phyloP scores from a whole-genome alignment of 176 grass and related monocot genomes.

The Bromus sterilis region DNA sequence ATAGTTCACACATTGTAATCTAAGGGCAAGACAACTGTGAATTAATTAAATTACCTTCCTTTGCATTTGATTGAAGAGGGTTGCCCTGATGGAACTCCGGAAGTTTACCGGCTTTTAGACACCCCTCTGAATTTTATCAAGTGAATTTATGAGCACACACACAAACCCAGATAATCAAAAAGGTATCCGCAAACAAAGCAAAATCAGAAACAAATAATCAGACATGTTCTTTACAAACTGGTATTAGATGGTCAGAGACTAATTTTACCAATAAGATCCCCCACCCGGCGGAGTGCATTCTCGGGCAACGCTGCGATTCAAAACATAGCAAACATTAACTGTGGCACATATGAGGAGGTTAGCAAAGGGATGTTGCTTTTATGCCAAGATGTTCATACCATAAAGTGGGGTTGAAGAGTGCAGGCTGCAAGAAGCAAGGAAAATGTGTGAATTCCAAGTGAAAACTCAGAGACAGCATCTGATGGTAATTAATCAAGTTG shows the following conservation, averaged over 20 bases:
- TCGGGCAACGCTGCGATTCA: neutral
- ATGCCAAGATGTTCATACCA: neutral
- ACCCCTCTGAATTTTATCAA: neutral
- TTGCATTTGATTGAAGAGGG: neutral
- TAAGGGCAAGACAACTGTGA: neutral
- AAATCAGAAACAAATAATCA: neutral
- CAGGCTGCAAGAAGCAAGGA: neutral
- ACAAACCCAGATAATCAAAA: neutral
- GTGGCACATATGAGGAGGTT: neutral
- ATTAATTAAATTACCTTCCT: neutral
- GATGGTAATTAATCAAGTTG: neutral
- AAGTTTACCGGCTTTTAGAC: neutral
- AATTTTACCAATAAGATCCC: neutral
- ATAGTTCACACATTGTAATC: neutral
- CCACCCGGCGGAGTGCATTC: neutral
- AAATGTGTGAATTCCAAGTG: neutral
- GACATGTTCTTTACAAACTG: neutral
- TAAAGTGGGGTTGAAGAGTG: neutral
- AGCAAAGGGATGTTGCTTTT: neutral
- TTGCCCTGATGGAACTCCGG: neutral
- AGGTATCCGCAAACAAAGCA: neutral
- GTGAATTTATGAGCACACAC: neutral
- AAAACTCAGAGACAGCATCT: neutral
- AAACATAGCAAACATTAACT: neutral
- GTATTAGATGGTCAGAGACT: neutral